Evolutionary conservation across 2,329 filamentous ascomycete genomes (phyloP).

Genomic region (Drechmeria coniospora): DNA sequence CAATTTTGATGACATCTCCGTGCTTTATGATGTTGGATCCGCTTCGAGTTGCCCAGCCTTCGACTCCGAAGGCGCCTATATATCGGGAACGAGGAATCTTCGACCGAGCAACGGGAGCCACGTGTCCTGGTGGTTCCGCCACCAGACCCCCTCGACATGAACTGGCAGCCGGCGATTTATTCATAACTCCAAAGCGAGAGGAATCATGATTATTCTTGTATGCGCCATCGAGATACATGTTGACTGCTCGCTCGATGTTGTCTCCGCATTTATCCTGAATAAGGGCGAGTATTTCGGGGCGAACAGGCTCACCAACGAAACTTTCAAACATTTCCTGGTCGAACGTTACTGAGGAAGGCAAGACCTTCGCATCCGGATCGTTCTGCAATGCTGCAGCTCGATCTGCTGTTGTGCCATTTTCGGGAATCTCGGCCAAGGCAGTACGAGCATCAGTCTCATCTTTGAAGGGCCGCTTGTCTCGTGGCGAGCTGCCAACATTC

Average conservation of each 20-base stretch:
- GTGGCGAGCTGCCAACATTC: conserved; percentile 9
- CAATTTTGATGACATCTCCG: conserved; percentile 71
- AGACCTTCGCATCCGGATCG: conserved; percentile 7
- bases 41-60: conserved; percentile 82
- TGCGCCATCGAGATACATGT: conserved; percentile 56
- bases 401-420: conserved; percentile 3
- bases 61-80: conserved; percentile 80
- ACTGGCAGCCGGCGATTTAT: not conserved
- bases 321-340: conserved; percentile 42
- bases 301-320: conserved; percentile 43
- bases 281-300: conserved; percentile 27
- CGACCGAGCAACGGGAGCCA: conserved; percentile 5
- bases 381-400: conserved; percentile 5
- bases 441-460: conserved; percentile 6
- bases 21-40: conserved; percentile 61
- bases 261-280: conserved; percentile 40
- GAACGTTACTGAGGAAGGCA: conserved; percentile 25
- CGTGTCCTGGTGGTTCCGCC: conserved; percentile 2
- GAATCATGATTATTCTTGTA: conserved; percentile 36
- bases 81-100: conserved; percentile 43
- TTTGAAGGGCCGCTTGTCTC: conserved; percentile 12
- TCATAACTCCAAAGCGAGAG: not conserved
- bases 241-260: conserved; percentile 46
- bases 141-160: conserved; percentile 4
- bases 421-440: conserved; percentile 4